Conservation (phyloP, 2,329 filamentous ascomycete genomes). For the Sphaerostilbella broomeana region DNA sequence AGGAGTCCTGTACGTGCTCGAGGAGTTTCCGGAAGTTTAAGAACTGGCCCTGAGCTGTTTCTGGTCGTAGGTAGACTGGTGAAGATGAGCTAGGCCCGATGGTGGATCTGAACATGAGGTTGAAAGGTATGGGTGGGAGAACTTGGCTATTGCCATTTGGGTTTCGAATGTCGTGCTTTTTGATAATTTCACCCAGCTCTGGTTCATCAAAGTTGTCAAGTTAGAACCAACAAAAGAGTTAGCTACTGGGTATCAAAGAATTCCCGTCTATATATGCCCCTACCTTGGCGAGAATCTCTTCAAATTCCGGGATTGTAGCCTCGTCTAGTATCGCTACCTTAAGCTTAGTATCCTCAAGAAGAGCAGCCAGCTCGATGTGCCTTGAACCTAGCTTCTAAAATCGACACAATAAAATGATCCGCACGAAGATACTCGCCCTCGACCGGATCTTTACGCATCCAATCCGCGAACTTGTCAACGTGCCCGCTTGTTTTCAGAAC, state of each 20-base stretch:
- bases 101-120: slow-evolving; percentile 65
- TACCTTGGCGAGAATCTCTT: slow-evolving; percentile 56
- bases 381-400: no score
- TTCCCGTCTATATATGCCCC: not conserved
- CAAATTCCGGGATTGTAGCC: slow-evolving; percentile 54
- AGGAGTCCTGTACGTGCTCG: slow-evolving; percentile 60
- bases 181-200: slow-evolving; percentile 56
- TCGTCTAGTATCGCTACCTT: slow-evolving; percentile 62
- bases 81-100: slow-evolving; percentile 60
- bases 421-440: slow-evolving; percentile 63
- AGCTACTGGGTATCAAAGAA: not conserved
- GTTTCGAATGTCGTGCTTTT: slow-evolving; percentile 60
- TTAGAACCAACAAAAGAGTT: slow-evolving; percentile 11
- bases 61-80: slow-evolving; percentile 55
- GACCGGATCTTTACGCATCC: slow-evolving; percentile 66
- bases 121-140: slow-evolving; percentile 58
- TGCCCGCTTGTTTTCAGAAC: slow-evolving; percentile 64
- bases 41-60: slow-evolving; percentile 65
- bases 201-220: slow-evolving; percentile 61
- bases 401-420: slow-evolving; percentile 61
- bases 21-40: slow-evolving; percentile 62
- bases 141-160: slow-evolving; percentile 54
- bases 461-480: slow-evolving; percentile 66
- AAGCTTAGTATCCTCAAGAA: no score
- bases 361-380: no score